Evolutionary conservation across 2,329 filamentous ascomycete genomes (phyloP).

Genomic region (Talaromyces verruculosus): DNA sequence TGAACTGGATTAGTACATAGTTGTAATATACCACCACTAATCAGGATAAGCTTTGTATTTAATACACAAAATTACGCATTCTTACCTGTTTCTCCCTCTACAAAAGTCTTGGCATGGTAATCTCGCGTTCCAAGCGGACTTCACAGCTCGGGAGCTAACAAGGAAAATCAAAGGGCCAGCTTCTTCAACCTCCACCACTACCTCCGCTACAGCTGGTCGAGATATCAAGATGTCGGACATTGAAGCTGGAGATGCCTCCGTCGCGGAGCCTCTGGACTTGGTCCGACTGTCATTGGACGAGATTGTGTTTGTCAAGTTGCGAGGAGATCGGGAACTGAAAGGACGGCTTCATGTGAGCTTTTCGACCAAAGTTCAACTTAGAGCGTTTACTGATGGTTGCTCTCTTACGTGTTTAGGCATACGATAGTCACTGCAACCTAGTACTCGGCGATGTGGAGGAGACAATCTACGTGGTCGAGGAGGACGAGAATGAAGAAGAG

Average conservation of each 20-base stretch:
- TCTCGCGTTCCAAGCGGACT: not conserved
- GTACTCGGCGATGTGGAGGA: slow-evolving; percentile 96
- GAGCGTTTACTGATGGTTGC: not conserved
- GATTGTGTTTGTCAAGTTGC: slow-evolving; percentile 93
- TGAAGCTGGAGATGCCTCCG: slow-evolving; percentile 67
- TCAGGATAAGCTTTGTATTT: not conserved
- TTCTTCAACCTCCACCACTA: not conserved
- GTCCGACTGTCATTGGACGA: slow-evolving; percentile 94
- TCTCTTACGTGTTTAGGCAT: slow-evolving; percentile 64
- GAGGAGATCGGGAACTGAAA: slow-evolving; percentile 92
- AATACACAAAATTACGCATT: not conserved
- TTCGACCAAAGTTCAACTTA: slow-evolving; percentile 21
- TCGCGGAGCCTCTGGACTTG: slow-evolving; percentile 90
- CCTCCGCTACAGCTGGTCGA: not conserved
- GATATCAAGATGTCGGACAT: slow-evolving; percentile 70
- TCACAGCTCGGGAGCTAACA: not conserved
- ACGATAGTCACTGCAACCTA: slow-evolving; percentile 97
- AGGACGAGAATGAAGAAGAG: slow-evolving; percentile 74
- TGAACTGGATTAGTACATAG: not conserved
- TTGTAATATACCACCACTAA: not conserved
- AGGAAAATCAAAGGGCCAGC: not conserved
- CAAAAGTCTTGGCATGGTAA: not conserved
- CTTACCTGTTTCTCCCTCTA: not conserved
- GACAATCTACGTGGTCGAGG: slow-evolving; percentile 90
- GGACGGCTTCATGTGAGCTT: slow-evolving; percentile 82